A percentile compares a stretch with the other conserved stretches of the same genome.
phyloP scores from a whole-genome alignment of 306 rosid species.

The Chamaecrista fasciculata region DNA sequence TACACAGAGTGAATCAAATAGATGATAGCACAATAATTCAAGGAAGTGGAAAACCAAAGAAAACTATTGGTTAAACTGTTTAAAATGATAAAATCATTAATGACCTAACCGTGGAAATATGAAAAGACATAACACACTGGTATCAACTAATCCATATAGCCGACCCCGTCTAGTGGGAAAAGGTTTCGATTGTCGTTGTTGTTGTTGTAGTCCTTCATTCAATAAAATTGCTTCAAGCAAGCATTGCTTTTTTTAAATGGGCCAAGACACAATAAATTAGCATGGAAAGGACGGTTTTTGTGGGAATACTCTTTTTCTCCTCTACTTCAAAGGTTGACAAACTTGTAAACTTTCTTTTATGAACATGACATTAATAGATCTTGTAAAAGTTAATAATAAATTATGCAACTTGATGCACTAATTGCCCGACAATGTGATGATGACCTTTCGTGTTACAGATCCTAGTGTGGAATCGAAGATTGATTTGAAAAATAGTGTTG shows the following conservation, averaged over 20 bases:
- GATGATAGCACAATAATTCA: too few relatives aligned
- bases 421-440: constrained; percentile 17
- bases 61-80: too few relatives aligned
- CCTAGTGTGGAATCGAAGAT: constrained; percentile 39
- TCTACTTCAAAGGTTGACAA: constrained; percentile 19
- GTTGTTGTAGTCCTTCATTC: constrained; percentile 9
- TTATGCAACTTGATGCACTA: neutral
- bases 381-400: neutral
- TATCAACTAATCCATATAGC: too few relatives aligned
- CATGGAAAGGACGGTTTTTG: constrained; percentile 3
- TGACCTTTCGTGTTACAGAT: constrained; percentile 50
- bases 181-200: too few relatives aligned
- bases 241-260: neutral
- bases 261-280: neutral
- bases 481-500: constrained; percentile 49
- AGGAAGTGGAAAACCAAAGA: too few relatives aligned
- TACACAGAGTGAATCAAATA: too few relatives aligned
- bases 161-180: too few relatives aligned
- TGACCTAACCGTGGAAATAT: too few relatives aligned
- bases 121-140: too few relatives aligned
- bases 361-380: neutral
- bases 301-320: neutral
- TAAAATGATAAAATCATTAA: too few relatives aligned
- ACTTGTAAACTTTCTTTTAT: neutral
- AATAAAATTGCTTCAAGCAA: neutral